Conservation (phyloP, 164 flowering plant genomes). For the Cinnamomum micranthum region DNA sequence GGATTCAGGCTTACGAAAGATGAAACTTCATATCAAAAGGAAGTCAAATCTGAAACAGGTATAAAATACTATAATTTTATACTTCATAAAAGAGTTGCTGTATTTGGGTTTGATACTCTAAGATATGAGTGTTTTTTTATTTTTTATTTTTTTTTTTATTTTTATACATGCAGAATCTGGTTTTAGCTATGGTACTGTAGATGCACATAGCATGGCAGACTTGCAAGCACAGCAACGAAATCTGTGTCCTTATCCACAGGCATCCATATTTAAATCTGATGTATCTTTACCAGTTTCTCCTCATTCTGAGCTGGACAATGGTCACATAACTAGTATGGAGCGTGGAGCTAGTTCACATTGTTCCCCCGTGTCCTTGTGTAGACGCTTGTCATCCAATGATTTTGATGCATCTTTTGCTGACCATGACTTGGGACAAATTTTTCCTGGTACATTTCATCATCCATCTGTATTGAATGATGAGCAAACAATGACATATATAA, state of each 20-base stretch:
- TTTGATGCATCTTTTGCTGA: conserved; percentile 11
- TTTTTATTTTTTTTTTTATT: conserved; percentile 4
- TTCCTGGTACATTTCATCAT: conserved; percentile 6
- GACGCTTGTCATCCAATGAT: conserved; percentile 15
- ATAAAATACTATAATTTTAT: conserved; percentile 1
- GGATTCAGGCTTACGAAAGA: conserved; percentile 14
- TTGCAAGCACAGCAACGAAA: conserved; percentile 19
- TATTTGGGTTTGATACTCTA: conserved; percentile 5
- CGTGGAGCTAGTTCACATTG: conserved; percentile 17
- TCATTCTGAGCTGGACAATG: conserved; percentile 14
- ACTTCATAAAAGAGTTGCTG: neutral
- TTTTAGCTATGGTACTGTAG: conserved; percentile 4
- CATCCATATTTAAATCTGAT: conserved; percentile 17
- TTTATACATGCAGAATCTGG: conserved; percentile 13
- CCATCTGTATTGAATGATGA: conserved; percentile 7
- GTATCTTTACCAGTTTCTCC: conserved; percentile 13
- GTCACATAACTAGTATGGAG: conserved; percentile 21
- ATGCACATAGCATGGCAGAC: conserved; percentile 17
- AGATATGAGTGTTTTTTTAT: conserved; percentile 8
- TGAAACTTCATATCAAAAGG: conserved; percentile 20
- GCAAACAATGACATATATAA: conserved; percentile 6
- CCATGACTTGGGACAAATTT: conserved; percentile 3
- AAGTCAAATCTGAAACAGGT: conserved; percentile 10
- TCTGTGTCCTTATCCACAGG: conserved; percentile 11
- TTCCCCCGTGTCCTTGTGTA: conserved; percentile 10